Evolutionary conservation across 2,329 filamentous ascomycete species (phyloP), one percentile per base, ranked within the genome.

Genomic region (Fusarium graminum): DNA sequence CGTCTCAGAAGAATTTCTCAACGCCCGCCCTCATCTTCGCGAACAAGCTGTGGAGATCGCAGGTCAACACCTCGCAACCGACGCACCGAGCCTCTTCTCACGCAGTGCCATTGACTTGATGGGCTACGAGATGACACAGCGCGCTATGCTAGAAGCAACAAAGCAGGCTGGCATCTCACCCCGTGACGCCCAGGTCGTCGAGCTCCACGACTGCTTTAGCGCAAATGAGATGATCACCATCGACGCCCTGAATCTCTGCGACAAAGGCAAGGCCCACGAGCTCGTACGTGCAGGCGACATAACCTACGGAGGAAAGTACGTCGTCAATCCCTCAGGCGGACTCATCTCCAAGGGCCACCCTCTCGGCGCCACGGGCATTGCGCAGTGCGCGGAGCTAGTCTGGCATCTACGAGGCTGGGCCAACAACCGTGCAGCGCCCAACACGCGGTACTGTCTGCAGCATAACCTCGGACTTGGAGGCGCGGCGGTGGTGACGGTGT

Each of bases 371-470:
- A 97, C 93, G 1, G 94, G 95, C n/a, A 85, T 98, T 51, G 95
- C 94, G 13, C 94, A 98, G 81, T 97, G 94, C 76, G 92, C 94
- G 7, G 94, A 98, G 81, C 83, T 98, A 13, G 92, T 96, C 28
- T 98, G 94, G 94, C 94, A 98, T 75, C 83, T 98, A 72, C 88
- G 94, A 67, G 94, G 94, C 13, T 97, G 94, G 94, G 94, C 94
- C 19, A 97, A 95, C 80, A 97, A 97, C 82, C 86, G 94, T 39
- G 81, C 88, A 16, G 85, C 91, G 2, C 81, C 86, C 19, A 84
- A 85, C 58, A 95, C 93, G 1, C 86, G 81, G 63, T 88, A 88
- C 59, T 92, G 91, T 57, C 82, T 98, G 67, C 94, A 97, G 82
- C 95, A 98, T 77, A 98, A 98, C 75, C 84, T 98, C 2, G 95